phyloP scores from a whole-genome alignment of 1,139 yeast genomes.

The Yamadazyma pseudoaaseri region DNA sequence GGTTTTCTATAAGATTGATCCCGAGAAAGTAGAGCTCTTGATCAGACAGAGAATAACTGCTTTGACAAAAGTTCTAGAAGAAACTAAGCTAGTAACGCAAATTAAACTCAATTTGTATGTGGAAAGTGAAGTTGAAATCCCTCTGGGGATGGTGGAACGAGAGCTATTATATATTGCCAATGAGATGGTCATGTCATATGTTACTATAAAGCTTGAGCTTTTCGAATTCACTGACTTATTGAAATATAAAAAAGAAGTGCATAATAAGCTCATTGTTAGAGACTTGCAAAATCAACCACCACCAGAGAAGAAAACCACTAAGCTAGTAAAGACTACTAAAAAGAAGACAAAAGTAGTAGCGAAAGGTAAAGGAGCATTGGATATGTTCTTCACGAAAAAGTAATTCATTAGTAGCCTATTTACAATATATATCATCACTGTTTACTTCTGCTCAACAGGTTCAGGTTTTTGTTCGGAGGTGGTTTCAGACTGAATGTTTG shows the following conservation, averaged over 20 bases:
- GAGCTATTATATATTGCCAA: constrained; percentile 13
- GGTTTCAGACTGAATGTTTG: neutral
- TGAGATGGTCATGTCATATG: constrained; percentile 12
- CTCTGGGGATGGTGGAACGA: constrained; percentile 25
- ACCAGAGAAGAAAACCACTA: constrained; percentile 16
- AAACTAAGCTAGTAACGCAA: constrained; percentile 21
- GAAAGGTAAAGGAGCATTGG: constrained; percentile 60
- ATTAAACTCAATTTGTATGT: constrained; percentile 38
- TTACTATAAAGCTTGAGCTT: constrained; percentile 6
- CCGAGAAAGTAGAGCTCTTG: constrained; percentile 27
- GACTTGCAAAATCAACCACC: constrained; percentile 12
- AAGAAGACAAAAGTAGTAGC: constrained; percentile 37
- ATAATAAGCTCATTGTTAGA: constrained; percentile 19
- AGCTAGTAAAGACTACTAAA: constrained; percentile 16
- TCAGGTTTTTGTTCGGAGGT: neutral
- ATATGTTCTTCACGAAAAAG: constrained; percentile 51
- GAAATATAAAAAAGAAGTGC: constrained; percentile 27
- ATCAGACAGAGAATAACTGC: constrained; percentile 28
- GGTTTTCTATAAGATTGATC: constrained; percentile 44
- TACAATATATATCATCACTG: constrained; percentile 1
- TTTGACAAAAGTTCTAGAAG: constrained; percentile 13
- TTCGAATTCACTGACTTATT: constrained; percentile 30
- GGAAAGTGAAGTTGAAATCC: constrained; percentile 21
- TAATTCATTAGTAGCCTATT: constrained; percentile 2
- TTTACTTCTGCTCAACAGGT: constrained; percentile 1